These are phyloP conservation scores for Sporisorium graminicola DNA, from an alignment of 1,284 basidiomycete species.

Conservation along the genomic window DNA sequence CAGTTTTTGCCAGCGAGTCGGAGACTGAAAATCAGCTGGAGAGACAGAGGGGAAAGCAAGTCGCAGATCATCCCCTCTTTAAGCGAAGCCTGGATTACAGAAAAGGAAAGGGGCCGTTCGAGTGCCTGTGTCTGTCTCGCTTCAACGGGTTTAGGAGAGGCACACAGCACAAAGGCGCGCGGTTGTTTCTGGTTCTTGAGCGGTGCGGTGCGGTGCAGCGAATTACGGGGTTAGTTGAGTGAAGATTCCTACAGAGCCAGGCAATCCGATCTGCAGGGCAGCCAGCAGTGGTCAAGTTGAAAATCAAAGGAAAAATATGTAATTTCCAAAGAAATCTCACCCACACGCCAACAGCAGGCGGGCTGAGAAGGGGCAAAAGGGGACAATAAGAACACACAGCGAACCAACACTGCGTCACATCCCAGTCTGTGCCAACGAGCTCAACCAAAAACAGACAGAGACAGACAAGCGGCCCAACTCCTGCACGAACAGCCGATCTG, in stretches of 20 bases:
- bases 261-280: slow-evolving; percentile 1
- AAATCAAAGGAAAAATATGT: background rate
- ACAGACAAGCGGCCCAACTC: slow-evolving; percentile 2
- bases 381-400: background rate
- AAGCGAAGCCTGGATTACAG: background rate
- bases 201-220: no score
- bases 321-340: background rate
- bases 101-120: slow-evolving; percentile 4
- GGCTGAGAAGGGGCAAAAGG: background rate
- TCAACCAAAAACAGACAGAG: background rate
- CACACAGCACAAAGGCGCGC: background rate
- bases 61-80: slow-evolving; percentile 15
- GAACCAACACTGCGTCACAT: background rate
- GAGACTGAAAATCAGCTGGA: slow-evolving; percentile 5
- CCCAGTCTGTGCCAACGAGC: background rate
- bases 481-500: background rate
- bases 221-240: no score
- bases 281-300: background rate
- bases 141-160: no score
- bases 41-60: slow-evolving; percentile 2
- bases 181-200: background rate
- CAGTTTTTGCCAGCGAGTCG: slow-evolving; percentile 10
- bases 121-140: slow-evolving; percentile 8
- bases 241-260: no score
- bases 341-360: background rate